These are phyloP conservation scores for Ramaria sp. DNA, from an alignment of 768 basidiomycete genomes.

Conservation along the genomic window DNA sequence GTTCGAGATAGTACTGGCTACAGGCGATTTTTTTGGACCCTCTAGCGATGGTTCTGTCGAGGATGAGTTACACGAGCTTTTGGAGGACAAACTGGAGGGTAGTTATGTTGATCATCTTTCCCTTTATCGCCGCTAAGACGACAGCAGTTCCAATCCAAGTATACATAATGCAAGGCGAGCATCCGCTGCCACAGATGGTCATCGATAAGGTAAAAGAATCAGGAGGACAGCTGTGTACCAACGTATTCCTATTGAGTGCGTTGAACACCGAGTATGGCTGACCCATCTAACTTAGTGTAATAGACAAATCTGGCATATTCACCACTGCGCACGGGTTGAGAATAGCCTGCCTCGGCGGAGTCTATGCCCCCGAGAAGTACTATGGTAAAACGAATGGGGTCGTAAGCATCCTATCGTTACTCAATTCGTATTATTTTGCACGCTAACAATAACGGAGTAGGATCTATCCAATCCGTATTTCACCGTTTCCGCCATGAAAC, in stretches of 20 bases:
- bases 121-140: slow-evolving; percentile 5
- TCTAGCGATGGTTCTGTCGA: slow-evolving; percentile 29
- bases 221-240: slow-evolving; percentile 70
- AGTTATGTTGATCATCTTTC: slow-evolving; percentile 11
- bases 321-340: slow-evolving; percentile 72
- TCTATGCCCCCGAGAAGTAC: slow-evolving; percentile 42
- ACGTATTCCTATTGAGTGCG: slow-evolving; percentile 81
- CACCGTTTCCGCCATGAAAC: slow-evolving; percentile 56
- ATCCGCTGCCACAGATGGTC: slow-evolving; percentile 61
- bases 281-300: not conserved
- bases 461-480: slow-evolving; percentile 74
- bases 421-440: not conserved
- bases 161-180: slow-evolving; percentile 85
- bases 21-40: slow-evolving; percentile 79
- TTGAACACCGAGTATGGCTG: slow-evolving; percentile 9
- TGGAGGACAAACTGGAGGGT: slow-evolving; percentile 65
- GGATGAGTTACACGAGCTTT: slow-evolving; percentile 46
- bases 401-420: not conserved
- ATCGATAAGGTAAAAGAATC: slow-evolving; percentile 67
- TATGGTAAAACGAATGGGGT: slow-evolving; percentile 4
- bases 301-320: slow-evolving; percentile 75
- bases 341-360: slow-evolving; percentile 79
- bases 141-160: slow-evolving; percentile 72
- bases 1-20: slow-evolving; percentile 75
- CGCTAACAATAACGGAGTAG: slow-evolving; percentile 24